These are phyloP conservation scores for Areca catechu DNA, from an alignment of 176 grass and related monocot species.

Conservation along the genomic window DNA sequence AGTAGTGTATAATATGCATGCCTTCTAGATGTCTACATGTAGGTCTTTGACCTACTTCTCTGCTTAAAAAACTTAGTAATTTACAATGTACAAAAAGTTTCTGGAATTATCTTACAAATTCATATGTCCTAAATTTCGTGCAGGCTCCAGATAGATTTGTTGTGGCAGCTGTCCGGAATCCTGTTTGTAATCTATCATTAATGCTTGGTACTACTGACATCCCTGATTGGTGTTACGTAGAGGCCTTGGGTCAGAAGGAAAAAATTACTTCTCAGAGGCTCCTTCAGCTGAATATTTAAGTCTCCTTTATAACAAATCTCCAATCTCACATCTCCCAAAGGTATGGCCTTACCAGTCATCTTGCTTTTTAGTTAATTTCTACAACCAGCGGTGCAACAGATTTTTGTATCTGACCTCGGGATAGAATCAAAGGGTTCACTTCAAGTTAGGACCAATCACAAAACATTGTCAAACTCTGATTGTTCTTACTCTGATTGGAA, in stretches of 20 bases:
- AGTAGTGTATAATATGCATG: too few species aligned
- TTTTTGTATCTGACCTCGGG: too few species aligned
- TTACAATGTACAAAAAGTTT: background rate
- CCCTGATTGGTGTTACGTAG: constrained; percentile 80
- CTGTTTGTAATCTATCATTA: constrained; percentile 74
- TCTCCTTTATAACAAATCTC: constrained; percentile 64
- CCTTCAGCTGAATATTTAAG: constrained; percentile 39
- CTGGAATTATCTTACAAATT: background rate
- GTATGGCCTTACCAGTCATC: constrained; percentile 22
- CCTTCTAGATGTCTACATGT: too few species aligned
- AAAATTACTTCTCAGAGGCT: constrained; percentile 55
- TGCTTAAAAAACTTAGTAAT: background rate
- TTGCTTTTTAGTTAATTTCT: too few species aligned
- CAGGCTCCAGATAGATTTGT: constrained; percentile 83
- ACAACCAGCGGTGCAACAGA: too few species aligned
- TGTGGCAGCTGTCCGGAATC: constrained; percentile 68
- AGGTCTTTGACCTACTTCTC: too few species aligned
- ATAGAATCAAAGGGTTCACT: too few species aligned
- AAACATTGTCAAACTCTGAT: too few species aligned
- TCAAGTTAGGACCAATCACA: too few species aligned
- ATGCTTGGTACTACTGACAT: constrained; percentile 91
- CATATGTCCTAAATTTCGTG: background rate
- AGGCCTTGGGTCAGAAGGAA: constrained; percentile 78
- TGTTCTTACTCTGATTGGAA: too few species aligned
- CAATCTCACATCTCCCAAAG: constrained; percentile 77